Evolutionary conservation across 768 basidiomycete genomes (phyloP).

Genomic region (Chiua virens): DNA sequence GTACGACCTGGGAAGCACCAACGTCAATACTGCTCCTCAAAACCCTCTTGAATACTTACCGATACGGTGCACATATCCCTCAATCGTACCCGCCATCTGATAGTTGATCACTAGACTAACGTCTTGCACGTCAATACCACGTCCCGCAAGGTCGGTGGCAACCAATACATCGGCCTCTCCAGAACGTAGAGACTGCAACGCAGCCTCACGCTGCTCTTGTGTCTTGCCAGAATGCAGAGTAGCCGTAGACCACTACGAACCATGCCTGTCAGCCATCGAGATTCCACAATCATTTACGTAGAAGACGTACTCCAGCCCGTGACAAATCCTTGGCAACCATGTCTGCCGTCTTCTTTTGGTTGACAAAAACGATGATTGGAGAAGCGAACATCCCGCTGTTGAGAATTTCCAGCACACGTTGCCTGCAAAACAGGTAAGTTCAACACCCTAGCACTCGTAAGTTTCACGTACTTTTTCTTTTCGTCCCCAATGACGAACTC

Average conservation of each 20-base stretch:
- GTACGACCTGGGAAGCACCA: slow-evolving; percentile 72
- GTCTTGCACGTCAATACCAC: slow-evolving; percentile 98
- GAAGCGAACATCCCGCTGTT: slow-evolving; percentile 80
- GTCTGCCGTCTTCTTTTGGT: slow-evolving; percentile 99
- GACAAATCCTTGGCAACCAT: slow-evolving; percentile 95
- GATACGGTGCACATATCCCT: slow-evolving; percentile 97
- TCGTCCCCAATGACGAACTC: slow-evolving; percentile 93
- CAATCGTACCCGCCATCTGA: slow-evolving; percentile 96
- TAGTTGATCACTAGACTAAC: slow-evolving; percentile 96
- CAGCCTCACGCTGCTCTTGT: slow-evolving; percentile 95
- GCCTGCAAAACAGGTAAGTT: slow-evolving; percentile 44
- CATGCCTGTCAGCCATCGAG: neutral
- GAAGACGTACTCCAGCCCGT: slow-evolving; percentile 74
- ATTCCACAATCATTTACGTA: neutral
- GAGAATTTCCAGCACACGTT: slow-evolving; percentile 86
- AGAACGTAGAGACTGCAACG: slow-evolving; percentile 80
- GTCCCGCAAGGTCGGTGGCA: slow-evolving; percentile 95
- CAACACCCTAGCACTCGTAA: neutral
- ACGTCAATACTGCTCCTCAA: slow-evolving; percentile 1
- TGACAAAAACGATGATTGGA: slow-evolving; percentile 98
- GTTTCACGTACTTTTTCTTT: slow-evolving; percentile 82
- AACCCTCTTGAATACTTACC: slow-evolving; percentile 50
- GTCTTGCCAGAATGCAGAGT: slow-evolving; percentile 97
- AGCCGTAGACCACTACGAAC: slow-evolving; percentile 76
- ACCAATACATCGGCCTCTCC: slow-evolving; percentile 90